Evolutionary conservation across 202 grass and related monocot genomes (phyloP).

Genomic region (Brachypodium distachyon): DNA sequence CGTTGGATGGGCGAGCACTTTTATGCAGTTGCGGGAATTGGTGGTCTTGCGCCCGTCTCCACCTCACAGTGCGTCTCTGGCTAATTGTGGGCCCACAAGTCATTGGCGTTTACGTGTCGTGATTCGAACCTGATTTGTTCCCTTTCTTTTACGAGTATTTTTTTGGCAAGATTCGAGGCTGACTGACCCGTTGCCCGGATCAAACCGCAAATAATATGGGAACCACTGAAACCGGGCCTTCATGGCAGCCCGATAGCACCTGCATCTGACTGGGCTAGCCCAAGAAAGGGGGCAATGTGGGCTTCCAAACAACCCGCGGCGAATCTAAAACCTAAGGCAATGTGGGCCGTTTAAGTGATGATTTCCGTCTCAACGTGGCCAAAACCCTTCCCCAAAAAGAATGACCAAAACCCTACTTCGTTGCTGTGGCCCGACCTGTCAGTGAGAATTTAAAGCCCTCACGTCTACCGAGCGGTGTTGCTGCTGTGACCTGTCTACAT

Average conservation of each 20-base stretch:
- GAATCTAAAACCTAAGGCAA: too few species aligned
- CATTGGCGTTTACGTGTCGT: neutral
- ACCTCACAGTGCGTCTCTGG: conserved; percentile 6
- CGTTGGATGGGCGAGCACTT: neutral
- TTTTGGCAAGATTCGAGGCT: too few species aligned
- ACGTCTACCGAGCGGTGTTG: neutral
- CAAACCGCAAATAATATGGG: neutral
- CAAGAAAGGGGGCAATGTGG: too few species aligned
- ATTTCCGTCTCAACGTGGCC: too few species aligned
- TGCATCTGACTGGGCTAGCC: neutral
- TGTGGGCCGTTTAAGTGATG: too few species aligned
- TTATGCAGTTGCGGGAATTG: conserved; percentile 3
- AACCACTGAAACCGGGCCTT: too few species aligned
- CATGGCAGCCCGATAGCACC: neutral
- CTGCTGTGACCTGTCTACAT: neutral
- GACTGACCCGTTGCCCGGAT: too few species aligned
- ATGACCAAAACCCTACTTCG: neutral
- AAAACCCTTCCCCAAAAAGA: neutral
- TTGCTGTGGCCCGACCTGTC: neutral
- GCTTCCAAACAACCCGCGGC: too few species aligned
- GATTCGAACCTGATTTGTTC: too few species aligned
- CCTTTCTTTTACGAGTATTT: too few species aligned
- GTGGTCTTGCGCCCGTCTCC: conserved; percentile 19
- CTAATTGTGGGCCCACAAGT: conserved; percentile 17
- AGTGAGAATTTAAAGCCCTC: neutral